Evolutionary conservation across 129 eudicot genomes (phyloP).

Genomic region (Flaveria sonorensis): DNA sequence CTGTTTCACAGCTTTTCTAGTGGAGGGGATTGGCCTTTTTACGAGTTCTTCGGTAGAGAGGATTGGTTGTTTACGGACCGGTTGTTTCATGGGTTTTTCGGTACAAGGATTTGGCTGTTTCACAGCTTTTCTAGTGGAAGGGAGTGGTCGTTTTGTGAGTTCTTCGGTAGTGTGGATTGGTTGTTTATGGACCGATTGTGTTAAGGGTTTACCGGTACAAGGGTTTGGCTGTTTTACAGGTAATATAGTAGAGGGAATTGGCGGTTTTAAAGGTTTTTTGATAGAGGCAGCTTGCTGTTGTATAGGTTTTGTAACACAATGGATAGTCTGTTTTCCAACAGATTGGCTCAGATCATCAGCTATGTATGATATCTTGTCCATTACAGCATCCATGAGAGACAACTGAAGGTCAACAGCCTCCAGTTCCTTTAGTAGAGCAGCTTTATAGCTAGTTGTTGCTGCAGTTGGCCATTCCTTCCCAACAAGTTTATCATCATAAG

Average conservation of each 20-base stretch:
- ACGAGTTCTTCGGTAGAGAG: background rate
- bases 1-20: too few species aligned
- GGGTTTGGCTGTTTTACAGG: background rate
- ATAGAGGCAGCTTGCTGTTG: background rate
- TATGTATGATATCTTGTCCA: background rate
- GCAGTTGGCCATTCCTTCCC: background rate
- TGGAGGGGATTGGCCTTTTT: background rate
- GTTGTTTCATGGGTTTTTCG: background rate
- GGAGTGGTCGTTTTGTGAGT: background rate
- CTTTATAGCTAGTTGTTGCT: background rate
- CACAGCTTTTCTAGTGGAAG: background rate
- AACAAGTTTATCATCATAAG: background rate
- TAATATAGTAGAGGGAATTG: background rate
- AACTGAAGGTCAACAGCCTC: background rate
- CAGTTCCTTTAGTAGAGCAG: background rate
- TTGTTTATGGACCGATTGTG: background rate
- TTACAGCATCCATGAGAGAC: background rate
- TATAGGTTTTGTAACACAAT: background rate
- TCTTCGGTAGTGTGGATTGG: background rate
- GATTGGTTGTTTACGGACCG: background rate
- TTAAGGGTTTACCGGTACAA: background rate
- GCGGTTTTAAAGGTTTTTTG: too few species aligned
- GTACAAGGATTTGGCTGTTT: background rate
- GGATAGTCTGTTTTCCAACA: background rate
- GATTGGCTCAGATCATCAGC: background rate